These are phyloP conservation scores for Alternaria sp. DNA, from an alignment of 2,329 filamentous ascomycete species.

Conservation along the genomic window DNA sequence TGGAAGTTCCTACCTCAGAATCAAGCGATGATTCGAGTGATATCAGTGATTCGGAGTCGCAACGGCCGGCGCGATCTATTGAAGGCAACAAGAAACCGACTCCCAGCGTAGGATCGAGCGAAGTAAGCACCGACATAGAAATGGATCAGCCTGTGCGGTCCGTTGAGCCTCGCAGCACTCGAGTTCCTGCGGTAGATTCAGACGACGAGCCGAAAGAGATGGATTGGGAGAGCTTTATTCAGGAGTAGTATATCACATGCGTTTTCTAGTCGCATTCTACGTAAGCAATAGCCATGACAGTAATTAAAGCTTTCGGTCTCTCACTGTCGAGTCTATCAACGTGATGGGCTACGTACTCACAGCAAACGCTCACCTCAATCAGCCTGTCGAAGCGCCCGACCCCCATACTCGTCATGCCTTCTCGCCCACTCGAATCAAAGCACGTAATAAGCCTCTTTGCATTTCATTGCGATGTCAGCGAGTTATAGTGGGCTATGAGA, in stretches of 20 bases:
- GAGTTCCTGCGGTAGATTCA: not conserved
- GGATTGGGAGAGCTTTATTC: slow-evolving; percentile 15
- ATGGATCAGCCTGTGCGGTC: not conserved
- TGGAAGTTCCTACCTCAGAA: not conserved
- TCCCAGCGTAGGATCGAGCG: not conserved
- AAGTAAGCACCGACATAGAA: not conserved
- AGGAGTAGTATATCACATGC: not conserved
- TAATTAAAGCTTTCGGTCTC: not conserved
- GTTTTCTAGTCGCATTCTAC: not conserved
- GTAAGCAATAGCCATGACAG: not conserved
- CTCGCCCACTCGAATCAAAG: not conserved
- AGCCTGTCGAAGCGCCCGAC: not conserved
- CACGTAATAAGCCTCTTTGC: not conserved
- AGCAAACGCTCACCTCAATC: not conserved
- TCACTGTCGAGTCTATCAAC: not conserved
- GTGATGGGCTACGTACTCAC: not conserved
- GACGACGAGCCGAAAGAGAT: slow-evolving; percentile 14
- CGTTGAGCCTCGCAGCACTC: not conserved
- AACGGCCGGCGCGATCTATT: slow-evolving; percentile 4
- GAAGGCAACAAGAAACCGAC: not conserved
- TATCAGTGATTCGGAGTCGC: not conserved
- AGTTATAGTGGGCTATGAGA: not conserved
- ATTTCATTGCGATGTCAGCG: not conserved
- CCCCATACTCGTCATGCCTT: not conserved
- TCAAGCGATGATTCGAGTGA: not conserved